phyloP scores from a whole-genome alignment of 2,329 filamentous ascomycete species.

The Exophiala sp. region DNA sequence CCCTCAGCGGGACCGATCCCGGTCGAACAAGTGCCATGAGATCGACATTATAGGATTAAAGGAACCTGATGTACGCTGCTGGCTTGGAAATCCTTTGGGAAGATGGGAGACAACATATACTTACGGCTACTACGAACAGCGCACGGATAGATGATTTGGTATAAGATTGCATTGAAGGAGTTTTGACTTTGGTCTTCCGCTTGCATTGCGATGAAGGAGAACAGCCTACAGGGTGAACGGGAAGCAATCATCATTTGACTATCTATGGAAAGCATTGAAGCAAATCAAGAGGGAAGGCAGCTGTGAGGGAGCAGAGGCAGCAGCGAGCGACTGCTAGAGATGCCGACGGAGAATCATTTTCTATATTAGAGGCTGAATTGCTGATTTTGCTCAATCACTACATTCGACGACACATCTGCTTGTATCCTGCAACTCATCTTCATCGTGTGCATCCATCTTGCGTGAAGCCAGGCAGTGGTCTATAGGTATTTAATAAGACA shows the following conservation, averaged over 20 bases:
- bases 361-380: too few relatives aligned
- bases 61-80: neutral
- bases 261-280: conserved; percentile 1
- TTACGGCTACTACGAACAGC: conserved; percentile 13
- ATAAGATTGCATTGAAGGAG: conserved; percentile 22
- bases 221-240: neutral
- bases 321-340: conserved; percentile 1
- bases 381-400: too few relatives aligned
- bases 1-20: conserved; percentile 32
- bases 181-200: neutral
- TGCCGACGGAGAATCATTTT: conserved; percentile 2
- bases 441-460: neutral
- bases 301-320: neutral
- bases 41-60: conserved; percentile 31
- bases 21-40: conserved; percentile 40
- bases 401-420: too few relatives aligned
- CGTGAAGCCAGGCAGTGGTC: neutral
- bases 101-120: conserved; percentile 10
- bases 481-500: too few relatives aligned
- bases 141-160: conserved; percentile 21
- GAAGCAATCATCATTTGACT: conserved; percentile 4
- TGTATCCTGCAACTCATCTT: too few relatives aligned
- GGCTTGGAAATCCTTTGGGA: conserved; percentile 3
- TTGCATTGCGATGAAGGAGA: neutral
- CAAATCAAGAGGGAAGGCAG: neutral